Evolutionary conservation across 306 rosid genomes (phyloP), one percentile per base, ranked within the genome.

Genomic region (Amphicarpaea edgeworthii): DNA sequence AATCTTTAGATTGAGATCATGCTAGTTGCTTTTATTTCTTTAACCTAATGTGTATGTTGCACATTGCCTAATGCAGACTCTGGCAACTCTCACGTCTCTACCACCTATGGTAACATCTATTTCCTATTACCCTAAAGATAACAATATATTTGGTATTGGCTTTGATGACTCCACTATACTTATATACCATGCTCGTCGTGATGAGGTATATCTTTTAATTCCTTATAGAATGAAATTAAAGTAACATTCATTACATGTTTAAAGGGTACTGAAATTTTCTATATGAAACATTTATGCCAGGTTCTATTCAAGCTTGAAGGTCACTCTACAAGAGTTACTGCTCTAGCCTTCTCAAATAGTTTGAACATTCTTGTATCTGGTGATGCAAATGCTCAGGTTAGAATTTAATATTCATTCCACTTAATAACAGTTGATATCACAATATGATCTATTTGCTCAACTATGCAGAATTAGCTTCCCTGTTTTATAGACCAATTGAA

Each of bases 21-120:
- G n/a, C 28, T 37, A 34, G 5, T 12, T 46, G 43, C 19, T 2
- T n/a, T 14, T 12, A 24, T 59, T 42, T 12, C 0, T 30, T 30
- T 42, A 42, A 24, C 46, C 24, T 42, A 42, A 15, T 51, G 12
- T 24, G 11, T 24, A 49, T 49, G 6, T 30, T 2, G 12, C 9
- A 17, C 30, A 60, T 30, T 73, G 15, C 15, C 24, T 74, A 34
- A 3, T 40, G 26, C 64, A 87, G 91, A 73, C 10, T 4, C 1
- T 77, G 72, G 6, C 0, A 14, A 63, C 65, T 45, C 2, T 73
- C 43, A 12, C 70, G 69, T 16, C 82, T 8, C 83, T 82, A 30
- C 88, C 88, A 53, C 85, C 87, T 11, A 72, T 38, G 75, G 84
- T 76, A 59, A 87, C 88, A 73, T 58, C 17, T 70, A 23, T 87